These are phyloP conservation scores for Yamadazyma conglobata DNA, from an alignment of 1,139 yeast genomes.

Conservation along the genomic window DNA sequence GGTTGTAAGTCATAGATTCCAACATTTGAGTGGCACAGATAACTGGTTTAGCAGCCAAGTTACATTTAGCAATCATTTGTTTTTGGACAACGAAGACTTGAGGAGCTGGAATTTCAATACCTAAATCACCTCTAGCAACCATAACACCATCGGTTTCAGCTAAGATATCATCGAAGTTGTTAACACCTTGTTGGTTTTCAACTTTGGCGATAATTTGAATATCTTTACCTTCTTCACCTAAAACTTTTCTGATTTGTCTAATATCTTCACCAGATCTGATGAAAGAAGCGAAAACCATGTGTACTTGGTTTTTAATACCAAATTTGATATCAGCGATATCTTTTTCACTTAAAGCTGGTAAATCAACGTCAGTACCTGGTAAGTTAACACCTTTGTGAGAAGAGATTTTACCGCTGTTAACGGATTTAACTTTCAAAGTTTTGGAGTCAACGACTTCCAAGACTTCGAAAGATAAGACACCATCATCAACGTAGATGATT, in stretches of 20 bases:
- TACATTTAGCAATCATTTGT: constrained; percentile 98
- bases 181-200: constrained; percentile 99
- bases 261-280: constrained; percentile 94
- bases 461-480: constrained; percentile 95
- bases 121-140: constrained; percentile 99
- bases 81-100: constrained; percentile 98
- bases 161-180: constrained; percentile 96
- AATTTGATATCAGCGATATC: constrained; percentile 86
- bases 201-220: constrained; percentile 96
- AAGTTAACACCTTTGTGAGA: constrained; percentile 99
- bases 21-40: constrained; percentile 99
- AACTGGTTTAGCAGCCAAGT: constrained; percentile 98
- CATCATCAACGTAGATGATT: constrained; percentile 93
- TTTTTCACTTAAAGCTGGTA: constrained; percentile 97
- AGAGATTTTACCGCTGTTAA: constrained; percentile 92
- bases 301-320: constrained; percentile 96
- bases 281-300: constrained; percentile 97
- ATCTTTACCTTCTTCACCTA: constrained; percentile 95
- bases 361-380: constrained; percentile 98
- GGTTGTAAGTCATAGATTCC: constrained; percentile 99
- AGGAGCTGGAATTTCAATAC: constrained; percentile 99
- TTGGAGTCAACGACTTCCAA: constrained; percentile 71
- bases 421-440: constrained; percentile 81
- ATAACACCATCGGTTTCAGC: constrained; percentile 96
- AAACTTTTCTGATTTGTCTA: constrained; percentile 82